Base-by-base conservation (phyloP, 2,329 filamentous ascomycete genomes). In the Periglandula ipomoeae region DNA sequence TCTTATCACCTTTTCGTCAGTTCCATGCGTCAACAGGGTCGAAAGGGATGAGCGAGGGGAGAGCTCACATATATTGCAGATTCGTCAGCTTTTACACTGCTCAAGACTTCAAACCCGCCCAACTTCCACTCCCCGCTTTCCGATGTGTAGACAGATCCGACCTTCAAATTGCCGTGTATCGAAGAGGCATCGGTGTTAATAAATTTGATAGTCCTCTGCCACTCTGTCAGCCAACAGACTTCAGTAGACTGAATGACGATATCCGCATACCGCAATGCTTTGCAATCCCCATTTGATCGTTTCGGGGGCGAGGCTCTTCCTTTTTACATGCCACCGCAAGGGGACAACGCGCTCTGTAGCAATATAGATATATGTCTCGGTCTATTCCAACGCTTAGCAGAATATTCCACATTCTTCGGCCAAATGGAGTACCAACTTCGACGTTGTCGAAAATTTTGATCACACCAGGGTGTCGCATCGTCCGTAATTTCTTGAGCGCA, bases 111-210 rank as follows among this genome's bases (percentile, higher is more conserved):
- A 57, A 98, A 95, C 1, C 93, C 93, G 19, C 86, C 90, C 2
- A 98, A 72, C 62, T 94, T 97, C 93, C 93, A 98, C 69, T 98
- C 93, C 50, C 93, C 93, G 61, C 93, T 96, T 63, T 97, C 91
- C 52, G 89, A 89, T 4, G 88, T 93, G 66, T 90, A 98, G 55
- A 98, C 76, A 0, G 91, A 95, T 1, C 87, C 86, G 19, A 87
- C 85, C 53, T 87, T 83, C 46, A 98, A 73, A 59, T 81, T 88
- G 44, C 90, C 93, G 60, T 98, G 93, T 46, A 98, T 86, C 0
- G 90, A 96, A 2, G 85, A 77, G 3, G 90, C 93, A 56, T 98
- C 93, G 43, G 87, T 83, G 61, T 98, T 98, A 65, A 98, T 88
- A 62, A 98, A 98, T 60, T 93, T 95, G 56, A 97, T 69, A 0